Percentiles rank a stretch among this genome's conserved stretches.
These are phyloP conservation scores for Gastrolobium bilobum DNA, from an alignment of 306 rosid species.

Conservation along the genomic window DNA sequence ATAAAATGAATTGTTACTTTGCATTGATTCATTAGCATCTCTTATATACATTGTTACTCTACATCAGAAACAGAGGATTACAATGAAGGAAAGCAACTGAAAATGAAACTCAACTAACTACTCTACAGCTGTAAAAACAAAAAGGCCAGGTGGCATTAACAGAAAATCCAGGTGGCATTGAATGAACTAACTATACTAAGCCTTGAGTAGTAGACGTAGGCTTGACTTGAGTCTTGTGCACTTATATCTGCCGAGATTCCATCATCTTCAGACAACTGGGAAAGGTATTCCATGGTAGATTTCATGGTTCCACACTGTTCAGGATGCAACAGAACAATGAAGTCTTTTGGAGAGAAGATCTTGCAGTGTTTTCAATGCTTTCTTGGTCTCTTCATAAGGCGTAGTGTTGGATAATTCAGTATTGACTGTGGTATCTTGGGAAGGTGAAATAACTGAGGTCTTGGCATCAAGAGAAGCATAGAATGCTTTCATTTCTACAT, in stretches of 20 bases:
- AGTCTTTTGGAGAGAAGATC: slow-evolving; percentile 43
- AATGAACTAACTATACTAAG: no score
- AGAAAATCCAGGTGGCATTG: no score
- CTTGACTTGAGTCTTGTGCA: no score
- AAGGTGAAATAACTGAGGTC: slow-evolving; percentile 47
- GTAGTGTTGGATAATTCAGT: slow-evolving; percentile 42
- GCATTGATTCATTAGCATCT: no score
- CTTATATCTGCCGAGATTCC: slow-evolving; percentile 37
- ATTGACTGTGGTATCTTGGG: slow-evolving; percentile 36
- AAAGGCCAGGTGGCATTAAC: no score
- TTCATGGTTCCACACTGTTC: slow-evolving; percentile 10
- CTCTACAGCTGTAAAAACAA: no score
- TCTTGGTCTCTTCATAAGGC: slow-evolving; percentile 29
- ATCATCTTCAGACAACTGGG: slow-evolving; percentile 37
- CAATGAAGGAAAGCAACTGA: no score
- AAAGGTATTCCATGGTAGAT: slow-evolving; percentile 38
- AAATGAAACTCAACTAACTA: no score
- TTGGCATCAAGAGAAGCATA: slow-evolving; percentile 62
- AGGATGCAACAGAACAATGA: slow-evolving; percentile 7
- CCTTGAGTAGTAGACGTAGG: no score
- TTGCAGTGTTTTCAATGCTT: slow-evolving; percentile 34
- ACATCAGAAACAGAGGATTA: no score
- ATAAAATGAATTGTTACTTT: no score
- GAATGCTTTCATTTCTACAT: slow-evolving; percentile 61
- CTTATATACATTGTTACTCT: no score